Evolutionary conservation across 2,329 filamentous ascomycete genomes (phyloP), one percentile per base, ranked within the genome.

Genomic region (Tolypocladium pustulatum): DNA sequence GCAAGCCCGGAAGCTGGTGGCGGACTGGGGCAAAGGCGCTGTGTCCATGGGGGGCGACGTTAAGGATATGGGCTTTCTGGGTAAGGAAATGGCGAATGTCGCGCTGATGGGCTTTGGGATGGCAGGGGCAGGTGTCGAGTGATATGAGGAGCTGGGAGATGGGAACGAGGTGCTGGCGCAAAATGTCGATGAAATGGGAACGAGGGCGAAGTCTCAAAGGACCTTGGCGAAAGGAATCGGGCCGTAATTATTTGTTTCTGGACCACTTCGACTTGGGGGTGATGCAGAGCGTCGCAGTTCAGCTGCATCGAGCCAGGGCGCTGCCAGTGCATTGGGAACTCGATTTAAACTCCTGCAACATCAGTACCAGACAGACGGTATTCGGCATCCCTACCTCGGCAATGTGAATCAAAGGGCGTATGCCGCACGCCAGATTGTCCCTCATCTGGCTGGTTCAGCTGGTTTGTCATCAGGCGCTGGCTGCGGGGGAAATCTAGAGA

Each of bases 21-120:
- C 40, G 0, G 63, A 51, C 0, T 72, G 70, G 70, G 62, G 65
- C 0, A 61, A 57, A 30, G 70, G 70, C 1, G 63, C 66, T 15
- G 57, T 70, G 1, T 62, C 58, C 0, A 60, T 70, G 62, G 69
- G 67, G 0, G 59, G 57, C 15, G 68, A 65, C 4, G 54, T 57
- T 0, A 53, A 36, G 1, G 57, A 64, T 2, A 63, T 67, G 41
- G 63, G 62, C 1, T 72, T 71, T 54, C 34, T 71, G 30, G 61
- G 61, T 0, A 57, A 57, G 17, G 62, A 62, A 13, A 61, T 62
- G n/a, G 64, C 65, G 25, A 59, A 64, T 32, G 57, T 60, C 6
- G 58, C 62, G 1, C 60, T 68, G 54, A 25, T 65, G 36, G 63
- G 67, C 34, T 58, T 71, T 59, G 49, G 27, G 17, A 34, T 4